phyloP scores from a whole-genome alignment of 441 rosid species.

The Adansonia madagascariensis region DNA sequence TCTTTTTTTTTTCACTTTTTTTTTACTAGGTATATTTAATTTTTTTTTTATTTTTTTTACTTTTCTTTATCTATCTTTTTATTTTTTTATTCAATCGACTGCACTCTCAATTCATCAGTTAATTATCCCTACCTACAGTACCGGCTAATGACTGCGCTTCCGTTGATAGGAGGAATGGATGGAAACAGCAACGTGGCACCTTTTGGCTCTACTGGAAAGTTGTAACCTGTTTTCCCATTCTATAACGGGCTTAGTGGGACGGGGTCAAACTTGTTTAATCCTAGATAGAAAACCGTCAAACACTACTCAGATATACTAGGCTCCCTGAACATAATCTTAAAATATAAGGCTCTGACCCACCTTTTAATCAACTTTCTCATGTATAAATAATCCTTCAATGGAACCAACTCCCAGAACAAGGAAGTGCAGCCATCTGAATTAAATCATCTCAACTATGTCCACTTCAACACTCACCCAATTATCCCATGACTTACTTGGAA shows the following conservation, averaged over 20 bases:
- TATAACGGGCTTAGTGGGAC: background rate
- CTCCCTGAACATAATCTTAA: background rate
- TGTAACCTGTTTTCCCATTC: background rate
- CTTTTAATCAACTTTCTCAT: slow-evolving; percentile 15
- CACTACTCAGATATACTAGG: background rate
- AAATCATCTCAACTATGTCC: background rate
- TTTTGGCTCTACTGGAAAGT: no score
- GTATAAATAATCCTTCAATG: background rate
- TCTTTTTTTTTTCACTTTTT: no score
- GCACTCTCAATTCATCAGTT: no score
- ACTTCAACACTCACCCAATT: background rate
- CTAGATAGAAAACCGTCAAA: background rate
- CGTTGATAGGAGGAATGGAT: background rate
- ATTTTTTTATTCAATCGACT: no score
- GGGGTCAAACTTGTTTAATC: no score
- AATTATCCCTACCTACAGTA: background rate
- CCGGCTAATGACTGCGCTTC: background rate
- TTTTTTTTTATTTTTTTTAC: no score
- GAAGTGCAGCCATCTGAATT: background rate
- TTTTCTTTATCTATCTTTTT: no score
- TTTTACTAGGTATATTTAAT: no score
- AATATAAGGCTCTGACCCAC: background rate
- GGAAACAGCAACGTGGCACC: background rate
- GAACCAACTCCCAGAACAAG: background rate
- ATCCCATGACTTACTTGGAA: background rate